Base-by-base conservation (phyloP, 805 yeast genomes). In the Pichia rugopelliculosa region DNA sequence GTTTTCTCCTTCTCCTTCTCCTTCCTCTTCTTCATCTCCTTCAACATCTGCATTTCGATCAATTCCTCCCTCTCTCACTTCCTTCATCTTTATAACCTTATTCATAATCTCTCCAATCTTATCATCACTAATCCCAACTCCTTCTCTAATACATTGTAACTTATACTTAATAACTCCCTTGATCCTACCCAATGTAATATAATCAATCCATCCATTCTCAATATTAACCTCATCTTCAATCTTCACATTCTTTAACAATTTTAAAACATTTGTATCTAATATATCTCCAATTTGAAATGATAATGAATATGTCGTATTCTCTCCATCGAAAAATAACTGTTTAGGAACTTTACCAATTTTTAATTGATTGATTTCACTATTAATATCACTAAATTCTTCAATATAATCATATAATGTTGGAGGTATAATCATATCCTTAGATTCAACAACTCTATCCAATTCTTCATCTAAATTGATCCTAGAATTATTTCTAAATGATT, bases 231-330 rank as follows among this genome's bases (percentile, higher is more conserved):
- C 62, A 0, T 67, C 66, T 26, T 69, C 68, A 3, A 77, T 48
- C 10, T 61, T 65, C 17, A 73, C 64, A 11, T 59, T 52, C 9
- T 64, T 61, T 6, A 86, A 57, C 13, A 82, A 56, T 4, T 61
- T 59, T 12, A 57, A 56, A 10, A 90, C 70, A 53, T 81, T 82
- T 10, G 79, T 76, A 58, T 87, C 95, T 6, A 74, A 62, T 6
- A 93, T 69, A 59, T 91, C 90, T 25, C 89, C 90, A 9, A 93
- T 68, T 59, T 88, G 96, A 56, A 84, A 80, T 50, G 84, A 76
- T 10, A 87, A 76, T 6, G 87, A 76, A 47, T 74, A 68, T 0
- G 96, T 95, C 20, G 85, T 59, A 38, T 72, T 74, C 4, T 66
- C 67, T 5, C 97, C 98, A 50, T 83, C 82, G 65, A 90, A 90